Conservation (phyloP, 495 filamentous ascomycete species). For the Achaetomiella virescens region DNA sequence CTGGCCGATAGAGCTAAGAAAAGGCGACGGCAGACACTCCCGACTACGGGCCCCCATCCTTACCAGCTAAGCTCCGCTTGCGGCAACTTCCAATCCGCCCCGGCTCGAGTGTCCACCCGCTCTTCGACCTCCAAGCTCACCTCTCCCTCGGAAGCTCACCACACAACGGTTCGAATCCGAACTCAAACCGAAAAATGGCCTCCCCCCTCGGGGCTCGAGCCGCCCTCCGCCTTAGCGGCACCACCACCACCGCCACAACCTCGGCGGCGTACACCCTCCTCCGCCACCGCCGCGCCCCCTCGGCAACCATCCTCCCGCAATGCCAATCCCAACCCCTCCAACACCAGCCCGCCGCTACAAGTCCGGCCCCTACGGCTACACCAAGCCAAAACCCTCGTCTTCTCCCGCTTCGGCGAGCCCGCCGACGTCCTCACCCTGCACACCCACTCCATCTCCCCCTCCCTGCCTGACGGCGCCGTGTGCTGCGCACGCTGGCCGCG, state of each 20-base stretch:
- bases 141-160: not conserved
- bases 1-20: no score
- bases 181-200: not conserved
- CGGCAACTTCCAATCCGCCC: no score
- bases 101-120: no score
- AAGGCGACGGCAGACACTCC: no score
- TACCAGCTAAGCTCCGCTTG: no score
- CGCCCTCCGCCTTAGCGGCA: not conserved
- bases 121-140: not conserved
- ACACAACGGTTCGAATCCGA: not conserved
- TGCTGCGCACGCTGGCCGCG: constrained; percentile 65
- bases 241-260: constrained; percentile 3
- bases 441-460: constrained; percentile 72
- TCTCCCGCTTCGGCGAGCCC: constrained; percentile 79
- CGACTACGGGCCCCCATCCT: no score
- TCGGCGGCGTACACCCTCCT: not conserved
- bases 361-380: constrained; percentile 78
- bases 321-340: not conserved
- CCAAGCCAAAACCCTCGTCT: constrained; percentile 89
- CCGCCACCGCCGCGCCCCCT: not conserved
- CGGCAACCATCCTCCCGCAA: not conserved
- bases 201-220: not conserved
- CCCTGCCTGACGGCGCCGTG: constrained; percentile 65
- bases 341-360: constrained; percentile 22
- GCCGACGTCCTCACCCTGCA: constrained; percentile 73